Percentiles rank a stretch among this genome's conserved stretches.
Evolutionary conservation across 352 stramenopile species (phyloP).

Genomic region (Lagenidium giganteum): DNA sequence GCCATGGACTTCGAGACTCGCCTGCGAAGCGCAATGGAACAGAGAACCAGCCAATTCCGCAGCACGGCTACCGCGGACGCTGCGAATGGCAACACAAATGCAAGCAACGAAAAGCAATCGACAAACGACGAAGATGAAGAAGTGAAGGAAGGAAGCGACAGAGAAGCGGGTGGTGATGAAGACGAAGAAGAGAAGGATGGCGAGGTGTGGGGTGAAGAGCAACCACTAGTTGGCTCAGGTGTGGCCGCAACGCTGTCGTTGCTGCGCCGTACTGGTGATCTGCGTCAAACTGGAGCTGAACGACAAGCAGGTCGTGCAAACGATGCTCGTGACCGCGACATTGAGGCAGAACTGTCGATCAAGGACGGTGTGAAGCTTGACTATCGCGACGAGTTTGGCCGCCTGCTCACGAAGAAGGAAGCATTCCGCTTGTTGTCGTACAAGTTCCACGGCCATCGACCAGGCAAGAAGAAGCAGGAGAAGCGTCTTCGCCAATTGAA

Average conservation of each 20-base stretch:
- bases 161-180: constrained; percentile 29
- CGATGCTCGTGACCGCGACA: constrained; percentile 91
- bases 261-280: constrained; percentile 91
- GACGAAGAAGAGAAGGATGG: constrained; percentile 50
- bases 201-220: constrained; percentile 73
- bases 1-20: constrained; percentile 79
- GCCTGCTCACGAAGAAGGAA: constrained; percentile 96
- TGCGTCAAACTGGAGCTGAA: constrained; percentile 83
- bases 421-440: constrained; percentile 97
- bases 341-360: constrained; percentile 80
- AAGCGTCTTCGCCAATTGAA: constrained; percentile 89
- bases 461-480: constrained; percentile 97
- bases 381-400: constrained; percentile 96
- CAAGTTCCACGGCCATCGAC: constrained; percentile 98
- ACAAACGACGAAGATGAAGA: constrained; percentile 22
- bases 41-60: constrained; percentile 53
- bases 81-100: neutral
- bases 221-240: constrained; percentile 78
- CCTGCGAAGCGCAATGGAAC: constrained; percentile 71
- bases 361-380: constrained; percentile 91
- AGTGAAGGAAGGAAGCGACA: constrained; percentile 17
- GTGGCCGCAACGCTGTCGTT: constrained; percentile 92
- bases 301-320: constrained; percentile 92
- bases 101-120: constrained; percentile 22
- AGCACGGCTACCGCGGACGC: constrained; percentile 12